A percentile compares a stretch with the other conserved stretches of the same genome.
These are phyloP conservation scores for Leccinum rimulosum DNA, from an alignment of 768 basidiomycete species.

Conservation along the genomic window DNA sequence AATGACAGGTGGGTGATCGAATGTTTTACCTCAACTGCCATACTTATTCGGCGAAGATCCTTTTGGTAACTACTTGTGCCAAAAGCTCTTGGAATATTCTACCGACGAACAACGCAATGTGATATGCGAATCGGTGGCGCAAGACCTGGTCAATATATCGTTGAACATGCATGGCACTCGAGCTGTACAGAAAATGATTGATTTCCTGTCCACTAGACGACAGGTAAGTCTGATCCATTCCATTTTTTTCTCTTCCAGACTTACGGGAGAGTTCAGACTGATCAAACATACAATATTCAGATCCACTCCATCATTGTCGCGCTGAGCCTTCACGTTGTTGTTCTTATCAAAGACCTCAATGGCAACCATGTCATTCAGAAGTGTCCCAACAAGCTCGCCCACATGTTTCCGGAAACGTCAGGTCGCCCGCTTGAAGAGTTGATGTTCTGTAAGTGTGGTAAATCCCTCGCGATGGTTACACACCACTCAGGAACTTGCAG, in stretches of 20 bases:
- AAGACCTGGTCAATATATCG: conserved; percentile 96
- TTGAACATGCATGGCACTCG: conserved; percentile 99
- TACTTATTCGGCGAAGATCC: conserved; percentile 58
- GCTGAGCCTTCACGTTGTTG: conserved; percentile 95
- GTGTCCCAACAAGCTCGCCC: conserved; percentile 95
- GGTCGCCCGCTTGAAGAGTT: too few species aligned
- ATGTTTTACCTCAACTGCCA: background rate
- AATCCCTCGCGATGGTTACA: too few species aligned
- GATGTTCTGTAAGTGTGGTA: too few species aligned
- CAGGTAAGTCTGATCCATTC: conserved; percentile 61
- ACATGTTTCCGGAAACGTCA: too few species aligned
- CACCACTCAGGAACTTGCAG: too few species aligned
- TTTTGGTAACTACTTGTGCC: conserved; percentile 98
- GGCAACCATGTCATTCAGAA: conserved; percentile 99
- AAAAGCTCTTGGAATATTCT: conserved; percentile 94
- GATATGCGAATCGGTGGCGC: conserved; percentile 96
- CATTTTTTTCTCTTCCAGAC: conserved; percentile 43
- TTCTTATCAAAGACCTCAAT: conserved; percentile 97
- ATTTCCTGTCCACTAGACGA: conserved; percentile 92
- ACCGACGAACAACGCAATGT: conserved; percentile 96
- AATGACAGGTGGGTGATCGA: conserved; percentile 78
- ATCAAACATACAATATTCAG: conserved; percentile 81
- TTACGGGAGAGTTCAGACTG: conserved; percentile 64
- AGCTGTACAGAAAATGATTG: conserved; percentile 99
- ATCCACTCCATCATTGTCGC: conserved; percentile 97